Evolutionary conservation across 768 basidiomycete species (phyloP), one percentile per base, ranked within the genome.

Genomic region (Agrocybe pediades): DNA sequence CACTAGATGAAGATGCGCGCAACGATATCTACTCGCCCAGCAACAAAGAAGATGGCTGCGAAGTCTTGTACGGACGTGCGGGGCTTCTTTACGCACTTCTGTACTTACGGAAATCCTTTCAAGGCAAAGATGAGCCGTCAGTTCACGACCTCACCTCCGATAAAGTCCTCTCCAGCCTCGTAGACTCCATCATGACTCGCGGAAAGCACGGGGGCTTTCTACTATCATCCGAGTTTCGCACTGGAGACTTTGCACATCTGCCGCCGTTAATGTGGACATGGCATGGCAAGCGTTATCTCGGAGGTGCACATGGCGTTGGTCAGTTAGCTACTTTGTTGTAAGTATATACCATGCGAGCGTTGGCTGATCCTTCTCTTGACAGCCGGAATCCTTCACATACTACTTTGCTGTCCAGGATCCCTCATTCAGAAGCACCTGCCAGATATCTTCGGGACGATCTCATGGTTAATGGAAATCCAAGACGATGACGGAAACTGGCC

Each of bases 251-350:
- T 11, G 56, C 62, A 40, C 61, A 59, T 8, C 15, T 56, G 3
- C 80, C 81, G 0, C 72, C 78, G 1, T 64, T 84, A 24, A 84
- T 84, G 81, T 84, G 83, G 84, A 68, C 65, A 9, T 85, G 84
- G 84, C 77, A 82, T 57, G 68, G 73, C n/a, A 82, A 75, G 56
- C 68, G 77, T 20, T 84, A 84, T 59, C 65, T 84, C 1, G 83
- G 84, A 30, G 82, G 70, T 15, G 82, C 82, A 2, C 84, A 85
- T 68, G 84, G 84, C n/a, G 71, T 83, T 49, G 79, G 83, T 80
- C 52, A 42, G 81, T 68, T 6, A 5, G 21, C 15, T 13, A 6
- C 30, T 6, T 36, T 21, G 16, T 13, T 16, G 20, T 20, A 23
- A 21, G 21, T 1, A 16, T 26, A 26, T 23, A 36, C 21, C 30